phyloP scores from a whole-genome alignment of 2,329 filamentous ascomycete species.

The Aspergillus brunneoviolaceus region DNA sequence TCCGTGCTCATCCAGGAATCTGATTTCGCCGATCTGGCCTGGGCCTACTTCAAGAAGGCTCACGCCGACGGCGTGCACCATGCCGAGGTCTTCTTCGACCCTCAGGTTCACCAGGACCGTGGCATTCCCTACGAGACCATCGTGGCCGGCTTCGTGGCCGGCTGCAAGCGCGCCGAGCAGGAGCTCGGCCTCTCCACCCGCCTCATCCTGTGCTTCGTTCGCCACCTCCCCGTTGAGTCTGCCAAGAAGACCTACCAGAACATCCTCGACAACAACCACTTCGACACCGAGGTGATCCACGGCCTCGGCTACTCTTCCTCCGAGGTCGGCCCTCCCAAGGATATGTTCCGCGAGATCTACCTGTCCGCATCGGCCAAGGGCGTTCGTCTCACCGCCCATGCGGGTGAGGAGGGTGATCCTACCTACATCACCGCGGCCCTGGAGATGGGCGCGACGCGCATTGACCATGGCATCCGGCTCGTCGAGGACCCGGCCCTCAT shows the following conservation, averaged over 20 bases:
- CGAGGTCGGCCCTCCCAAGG: conserved; percentile 55
- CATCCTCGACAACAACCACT: conserved; percentile 41
- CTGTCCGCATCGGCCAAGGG: conserved; percentile 52
- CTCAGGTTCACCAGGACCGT: conserved; percentile 68
- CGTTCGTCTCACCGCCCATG: conserved; percentile 68
- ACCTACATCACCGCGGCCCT: conserved; percentile 65
- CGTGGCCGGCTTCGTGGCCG: conserved; percentile 62
- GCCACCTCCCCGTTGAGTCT: conserved; percentile 65
- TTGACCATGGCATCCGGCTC: conserved; percentile 72
- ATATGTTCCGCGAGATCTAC: conserved; percentile 64
- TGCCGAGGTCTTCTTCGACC: conserved; percentile 79
- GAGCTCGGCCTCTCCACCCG: conserved; percentile 66
- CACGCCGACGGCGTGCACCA: conserved; percentile 66
- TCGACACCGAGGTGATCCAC: conserved; percentile 53
- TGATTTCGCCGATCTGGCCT: conserved; percentile 74
- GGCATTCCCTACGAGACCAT: conserved; percentile 64
- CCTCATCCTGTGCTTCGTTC: conserved; percentile 70
- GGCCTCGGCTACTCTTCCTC: conserved; percentile 70
- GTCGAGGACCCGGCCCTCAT: conserved; percentile 61
- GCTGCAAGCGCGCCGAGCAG: conserved; percentile 58
- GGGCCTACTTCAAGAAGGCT: conserved; percentile 68
- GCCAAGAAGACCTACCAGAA: conserved; percentile 46
- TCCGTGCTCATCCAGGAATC: conserved; percentile 61
- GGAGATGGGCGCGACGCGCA: conserved; percentile 63
- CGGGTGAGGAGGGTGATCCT: conserved; percentile 71